Percentiles rank a stretch among this genome's conserved stretches.
Conservation (phyloP, 1,284 basidiomycete genomes). For the Tausonia pullulans region DNA sequence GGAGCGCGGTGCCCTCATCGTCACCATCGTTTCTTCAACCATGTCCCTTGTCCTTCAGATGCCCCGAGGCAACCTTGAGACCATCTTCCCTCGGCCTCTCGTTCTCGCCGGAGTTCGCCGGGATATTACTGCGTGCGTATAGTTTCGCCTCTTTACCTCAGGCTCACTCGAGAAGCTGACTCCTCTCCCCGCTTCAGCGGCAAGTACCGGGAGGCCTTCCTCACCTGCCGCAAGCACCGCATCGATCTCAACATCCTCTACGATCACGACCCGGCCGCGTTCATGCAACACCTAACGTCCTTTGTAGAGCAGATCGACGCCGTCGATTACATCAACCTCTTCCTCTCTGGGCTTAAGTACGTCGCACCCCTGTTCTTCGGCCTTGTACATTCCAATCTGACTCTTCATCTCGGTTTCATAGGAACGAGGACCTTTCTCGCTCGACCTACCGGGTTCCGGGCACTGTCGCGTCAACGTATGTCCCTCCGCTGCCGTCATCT, state of each 20-base stretch:
- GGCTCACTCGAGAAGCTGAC: not conserved
- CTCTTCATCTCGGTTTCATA: constrained; percentile 3
- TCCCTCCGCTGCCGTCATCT: not conserved
- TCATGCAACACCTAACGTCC: constrained; percentile 49
- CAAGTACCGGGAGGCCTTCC: constrained; percentile 71
- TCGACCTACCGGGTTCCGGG: constrained; percentile 27
- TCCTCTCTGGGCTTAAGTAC: constrained; percentile 68
- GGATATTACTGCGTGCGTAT: constrained; percentile 57
- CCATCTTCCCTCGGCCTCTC: constrained; percentile 81
- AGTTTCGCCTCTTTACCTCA: not conserved
- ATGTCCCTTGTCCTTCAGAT: constrained; percentile 93
- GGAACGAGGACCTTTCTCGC: constrained; percentile 32
- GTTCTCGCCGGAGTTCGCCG: constrained; percentile 70
- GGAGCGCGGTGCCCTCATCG: constrained; percentile 76
- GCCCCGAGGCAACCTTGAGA: constrained; percentile 95
- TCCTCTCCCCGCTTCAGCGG: constrained; percentile 20
- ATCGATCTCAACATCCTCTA: constrained; percentile 83
- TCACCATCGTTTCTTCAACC: constrained; percentile 67
- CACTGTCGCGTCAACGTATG: constrained; percentile 8
- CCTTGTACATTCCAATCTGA: not conserved
- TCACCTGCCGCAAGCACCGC: constrained; percentile 83
- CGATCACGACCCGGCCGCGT: constrained; percentile 60
- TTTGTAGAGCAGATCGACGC: constrained; percentile 81
- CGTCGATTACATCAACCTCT: constrained; percentile 86
- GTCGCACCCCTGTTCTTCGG: not conserved